Percentiles rank a stretch among this genome's conserved stretches.
Conservation (phyloP, 805 yeast species). For the Cyberlindnera subsufficiens region DNA sequence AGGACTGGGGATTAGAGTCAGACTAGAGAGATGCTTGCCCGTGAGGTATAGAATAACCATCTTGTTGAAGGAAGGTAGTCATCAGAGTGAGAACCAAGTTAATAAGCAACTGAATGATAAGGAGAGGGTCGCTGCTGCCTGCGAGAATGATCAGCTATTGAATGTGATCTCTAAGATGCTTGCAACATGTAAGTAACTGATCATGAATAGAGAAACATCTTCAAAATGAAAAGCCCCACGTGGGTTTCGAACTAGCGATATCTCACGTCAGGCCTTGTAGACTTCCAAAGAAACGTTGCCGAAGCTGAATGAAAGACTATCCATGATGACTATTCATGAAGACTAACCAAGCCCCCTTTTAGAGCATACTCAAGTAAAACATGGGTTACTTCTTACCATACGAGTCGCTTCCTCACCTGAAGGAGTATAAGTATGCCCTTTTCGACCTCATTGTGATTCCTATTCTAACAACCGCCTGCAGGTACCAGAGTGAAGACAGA, state of each 20-base stretch:
- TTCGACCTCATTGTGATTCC: background rate
- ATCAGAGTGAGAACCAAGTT: slow-evolving; percentile 92
- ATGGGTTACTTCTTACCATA: slow-evolving; percentile 68
- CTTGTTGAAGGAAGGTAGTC: slow-evolving; percentile 83
- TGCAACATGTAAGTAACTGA: slow-evolving; percentile 53
- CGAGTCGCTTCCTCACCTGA: slow-evolving; percentile 41
- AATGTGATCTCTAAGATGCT: slow-evolving; percentile 92
- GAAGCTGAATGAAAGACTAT: no score
- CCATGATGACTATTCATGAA: no score
- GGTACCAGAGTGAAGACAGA: slow-evolving; percentile 71
- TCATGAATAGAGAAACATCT: background rate
- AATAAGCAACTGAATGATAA: slow-evolving; percentile 96
- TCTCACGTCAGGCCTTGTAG: no score
- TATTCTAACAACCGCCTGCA: slow-evolving; percentile 1
- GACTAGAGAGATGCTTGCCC: slow-evolving; percentile 85
- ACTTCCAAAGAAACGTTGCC: no score
- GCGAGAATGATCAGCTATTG: slow-evolving; percentile 89
- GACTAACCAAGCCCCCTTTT: no score
- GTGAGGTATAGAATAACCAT: slow-evolving; percentile 76
- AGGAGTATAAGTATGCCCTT: slow-evolving; percentile 30
- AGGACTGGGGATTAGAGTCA: slow-evolving; percentile 89
- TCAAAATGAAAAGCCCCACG: background rate
- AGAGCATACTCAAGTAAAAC: background rate
- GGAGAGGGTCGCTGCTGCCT: slow-evolving; percentile 97
- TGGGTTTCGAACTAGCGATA: no score